Base-by-base conservation (phyloP, 2,329 filamentous ascomycete genomes). In the Trichoderma gracile region DNA sequence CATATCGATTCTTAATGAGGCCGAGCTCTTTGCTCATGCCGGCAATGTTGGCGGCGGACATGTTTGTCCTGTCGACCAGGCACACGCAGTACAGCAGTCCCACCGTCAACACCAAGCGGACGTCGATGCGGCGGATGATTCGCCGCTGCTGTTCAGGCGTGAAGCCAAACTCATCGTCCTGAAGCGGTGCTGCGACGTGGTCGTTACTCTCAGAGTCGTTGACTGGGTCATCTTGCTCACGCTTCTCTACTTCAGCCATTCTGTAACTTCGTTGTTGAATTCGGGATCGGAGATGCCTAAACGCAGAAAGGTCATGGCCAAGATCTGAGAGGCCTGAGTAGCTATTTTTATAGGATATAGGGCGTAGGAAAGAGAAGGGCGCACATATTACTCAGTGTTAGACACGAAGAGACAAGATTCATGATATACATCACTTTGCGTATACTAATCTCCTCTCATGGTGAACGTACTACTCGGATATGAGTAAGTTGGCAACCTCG, bases 61-160 rank as follows among this genome's bases (percentile, higher is more conserved):
- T 77, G 75, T 94, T 94, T 2, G 89, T 92, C 38, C 91, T 82
- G 72, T 95, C 91, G 86, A 94, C 91, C 65, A 94, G 78, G 68
- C 85, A 89, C 70, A 91, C 81, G 73, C 89, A 91, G 75, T 93
- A 93, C 78, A 92, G 83, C 68, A 82, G 72, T 21, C 88, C 88
- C 5, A 86, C 84, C 1, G 83, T 87, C 3, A 82, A 72, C 46
- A 90, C 84, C 3, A 90, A 78, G 2, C 88, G 85, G 33, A 81
- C 78, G 75, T 96, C 92, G 69, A 95, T 80, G 14, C 86, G 85
- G 63, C 83, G 81, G 47, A 93, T 86, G 71, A 95, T 91, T 47
- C 78, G 82, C 72, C 80, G 85, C 77, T 90, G 84, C 76, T 94
- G 87, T 19, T 80, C 76, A 0, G 81, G 80, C 0, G 84, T 82